These are phyloP conservation scores for Lecanicillium sp. DNA, from an alignment of 2,329 filamentous ascomycete genomes.

Conservation along the genomic window DNA sequence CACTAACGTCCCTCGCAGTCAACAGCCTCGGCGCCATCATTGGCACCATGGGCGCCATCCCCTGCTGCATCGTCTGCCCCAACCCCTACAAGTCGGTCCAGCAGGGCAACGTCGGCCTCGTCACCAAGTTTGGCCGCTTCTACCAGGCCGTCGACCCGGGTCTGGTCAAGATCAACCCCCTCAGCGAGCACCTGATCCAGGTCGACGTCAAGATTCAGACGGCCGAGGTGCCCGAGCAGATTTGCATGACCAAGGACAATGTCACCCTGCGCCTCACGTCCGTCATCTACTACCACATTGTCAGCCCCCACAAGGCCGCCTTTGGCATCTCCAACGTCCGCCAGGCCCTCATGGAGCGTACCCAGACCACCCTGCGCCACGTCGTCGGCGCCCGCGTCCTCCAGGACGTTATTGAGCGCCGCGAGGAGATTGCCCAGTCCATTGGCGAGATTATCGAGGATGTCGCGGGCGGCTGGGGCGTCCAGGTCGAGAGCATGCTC, in stretches of 20 bases:
- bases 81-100: conserved; percentile 92
- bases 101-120: conserved; percentile 90
- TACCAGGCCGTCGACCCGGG: conserved; percentile 94
- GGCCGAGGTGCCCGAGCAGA: conserved; percentile 89
- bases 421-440: conserved; percentile 90
- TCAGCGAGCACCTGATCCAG: conserved; percentile 81
- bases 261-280: conserved; percentile 89
- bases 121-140: conserved; percentile 93
- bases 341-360: conserved; percentile 94
- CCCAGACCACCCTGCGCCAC: conserved; percentile 93
- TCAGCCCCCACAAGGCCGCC: conserved; percentile 88
- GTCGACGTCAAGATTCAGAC: conserved; percentile 99
- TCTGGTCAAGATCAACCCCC: conserved; percentile 93
- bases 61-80: conserved; percentile 85
- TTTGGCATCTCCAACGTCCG: conserved; percentile 94
- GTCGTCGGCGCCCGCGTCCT: conserved; percentile 92
- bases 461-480: conserved; percentile 88
- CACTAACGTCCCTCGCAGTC: conserved; percentile 46
- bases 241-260: conserved; percentile 99
- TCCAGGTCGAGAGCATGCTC: conserved; percentile 94
- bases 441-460: conserved; percentile 98
- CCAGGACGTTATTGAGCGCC: conserved; percentile 96
- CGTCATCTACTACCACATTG: conserved; percentile 99
- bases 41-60: conserved; percentile 76
- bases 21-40: conserved; percentile 66